Evolutionary conservation across 805 yeast species (phyloP), one percentile per base, ranked within the genome.

Genomic region (Candida fluviatilis): DNA sequence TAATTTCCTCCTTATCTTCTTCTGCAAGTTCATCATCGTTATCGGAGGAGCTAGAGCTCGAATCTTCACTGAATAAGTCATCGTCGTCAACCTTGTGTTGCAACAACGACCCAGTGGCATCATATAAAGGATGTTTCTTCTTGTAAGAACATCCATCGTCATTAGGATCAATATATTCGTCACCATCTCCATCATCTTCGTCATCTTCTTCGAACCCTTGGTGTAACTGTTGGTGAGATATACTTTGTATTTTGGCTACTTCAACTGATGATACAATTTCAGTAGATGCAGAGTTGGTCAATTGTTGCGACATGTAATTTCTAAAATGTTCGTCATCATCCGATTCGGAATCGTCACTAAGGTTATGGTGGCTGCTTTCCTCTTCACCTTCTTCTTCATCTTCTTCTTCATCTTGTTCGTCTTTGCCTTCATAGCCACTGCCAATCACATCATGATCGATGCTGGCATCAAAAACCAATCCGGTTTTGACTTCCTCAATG

Each of bases 101-200:
- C 14, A 47, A 36, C 18, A 57, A 45, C 7, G 53, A 46, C 6
- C 60, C 60, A 4, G 51, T 45, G 8, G 76, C 62, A 46, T 73
- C 78, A 51, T 83, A 82, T 38, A 82, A 57, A 4, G 86, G 82
- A 49, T 80, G 77, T 17, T 72, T 68, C 54, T 77, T 81, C 37
- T 78, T 77, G 57, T 84, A 84, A 1, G 86, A 80, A 52, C 76
- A 78, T 0, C 91, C 91, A 51, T 84, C 91, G 55, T 84, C 91
- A 51, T 84, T 82, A 1, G 91, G 90, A 53, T 84, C 90, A 49
- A 76, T 78, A 50, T 84, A 82, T 43, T 81, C 89, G 42, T 83
- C 88, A 11, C 75, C 84, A 18, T 75, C 75, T 19, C 75, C 84
- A 18, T 74, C 75, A 19, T 67, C 68, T 14, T 37, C 30, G 24